A percentile compares a stretch with the other conserved stretches of the same genome.
Evolutionary conservation across 75 land plant genomes (phyloP).

Genomic region (Selaginella tamariscina): DNA sequence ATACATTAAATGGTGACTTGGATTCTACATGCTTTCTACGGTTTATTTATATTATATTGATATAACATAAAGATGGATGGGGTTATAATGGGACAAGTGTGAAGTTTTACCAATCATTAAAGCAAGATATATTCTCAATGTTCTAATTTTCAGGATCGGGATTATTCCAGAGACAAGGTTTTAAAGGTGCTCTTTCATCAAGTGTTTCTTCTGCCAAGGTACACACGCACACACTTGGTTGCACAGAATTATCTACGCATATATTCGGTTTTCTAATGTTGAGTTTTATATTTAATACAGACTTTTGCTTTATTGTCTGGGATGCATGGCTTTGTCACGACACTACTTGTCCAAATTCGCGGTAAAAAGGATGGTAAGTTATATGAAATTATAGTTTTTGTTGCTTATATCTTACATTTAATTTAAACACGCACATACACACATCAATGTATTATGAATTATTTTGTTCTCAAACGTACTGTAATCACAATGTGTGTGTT

Average conservation of each 20-base stretch:
- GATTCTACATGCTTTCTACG: too few species aligned
- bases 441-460: too few species aligned
- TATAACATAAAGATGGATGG: too few species aligned
- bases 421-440: too few species aligned
- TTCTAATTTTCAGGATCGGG: conserved; percentile 49
- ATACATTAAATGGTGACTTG: too few species aligned
- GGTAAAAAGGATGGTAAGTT: conserved; percentile 88
- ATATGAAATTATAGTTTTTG: not conserved
- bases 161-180: conserved; percentile 62
- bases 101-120: too few species aligned
- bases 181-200: conserved; percentile 68
- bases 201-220: conserved; percentile 89
- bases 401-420: not conserved
- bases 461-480: too few species aligned
- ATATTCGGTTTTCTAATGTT: not conserved
- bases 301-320: conserved; percentile 92
- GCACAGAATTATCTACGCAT: too few species aligned
- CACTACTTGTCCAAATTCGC: conserved; percentile 64
- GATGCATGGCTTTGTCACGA: conserved; percentile 77
- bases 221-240: too few species aligned
- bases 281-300: conserved; percentile 25
- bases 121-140: too few species aligned
- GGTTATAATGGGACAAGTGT: too few species aligned
- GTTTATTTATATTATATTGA: not conserved
- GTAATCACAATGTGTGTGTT: too few species aligned